Conservation (phyloP, 768 basidiomycete species). For the Lentinula sp. region DNA sequence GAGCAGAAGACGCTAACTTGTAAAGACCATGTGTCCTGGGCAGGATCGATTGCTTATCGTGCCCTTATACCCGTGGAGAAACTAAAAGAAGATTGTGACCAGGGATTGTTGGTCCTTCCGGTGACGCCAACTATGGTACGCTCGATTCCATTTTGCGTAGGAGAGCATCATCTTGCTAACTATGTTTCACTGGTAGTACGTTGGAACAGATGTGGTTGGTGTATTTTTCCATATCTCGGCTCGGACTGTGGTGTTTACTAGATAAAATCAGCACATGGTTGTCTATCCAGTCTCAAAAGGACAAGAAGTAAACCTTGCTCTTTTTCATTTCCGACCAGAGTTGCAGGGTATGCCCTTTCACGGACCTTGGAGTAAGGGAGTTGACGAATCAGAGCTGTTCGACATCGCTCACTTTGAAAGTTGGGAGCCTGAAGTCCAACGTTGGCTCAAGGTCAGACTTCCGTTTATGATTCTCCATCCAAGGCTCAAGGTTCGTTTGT, state of each 20-base stretch:
- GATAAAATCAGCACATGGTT: slow-evolving; percentile 27
- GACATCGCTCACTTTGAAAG: slow-evolving; percentile 22
- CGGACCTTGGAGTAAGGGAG: slow-evolving; percentile 23
- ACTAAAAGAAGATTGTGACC: slow-evolving; percentile 10
- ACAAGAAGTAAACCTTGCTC: slow-evolving; percentile 31
- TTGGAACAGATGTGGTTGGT: slow-evolving; percentile 11
- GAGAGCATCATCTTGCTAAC: background rate
- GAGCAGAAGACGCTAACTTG: slow-evolving; percentile 13
- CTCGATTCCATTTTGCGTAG: background rate
- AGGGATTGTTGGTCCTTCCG: background rate
- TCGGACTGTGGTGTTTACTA: background rate
- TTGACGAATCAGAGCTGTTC: slow-evolving; percentile 20
- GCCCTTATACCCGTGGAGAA: slow-evolving; percentile 24
- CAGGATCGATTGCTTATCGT: slow-evolving; percentile 27
- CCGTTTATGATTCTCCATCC: background rate
- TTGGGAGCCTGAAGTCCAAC: slow-evolving; percentile 31
- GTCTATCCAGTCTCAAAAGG: slow-evolving; percentile 36
- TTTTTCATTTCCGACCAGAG: slow-evolving; percentile 24
- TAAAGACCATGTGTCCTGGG: slow-evolving; percentile 24
- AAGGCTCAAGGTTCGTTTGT: background rate
- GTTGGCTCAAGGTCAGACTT: slow-evolving; percentile 26
- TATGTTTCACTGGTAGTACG: slow-evolving; percentile 7
- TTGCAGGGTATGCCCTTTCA: slow-evolving; percentile 21
- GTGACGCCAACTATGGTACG: slow-evolving; percentile 1
- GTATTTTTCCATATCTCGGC: background rate